phyloP scores from a whole-genome alignment of 2,329 filamentous ascomycete species.

The Dactylellina leptospora region DNA sequence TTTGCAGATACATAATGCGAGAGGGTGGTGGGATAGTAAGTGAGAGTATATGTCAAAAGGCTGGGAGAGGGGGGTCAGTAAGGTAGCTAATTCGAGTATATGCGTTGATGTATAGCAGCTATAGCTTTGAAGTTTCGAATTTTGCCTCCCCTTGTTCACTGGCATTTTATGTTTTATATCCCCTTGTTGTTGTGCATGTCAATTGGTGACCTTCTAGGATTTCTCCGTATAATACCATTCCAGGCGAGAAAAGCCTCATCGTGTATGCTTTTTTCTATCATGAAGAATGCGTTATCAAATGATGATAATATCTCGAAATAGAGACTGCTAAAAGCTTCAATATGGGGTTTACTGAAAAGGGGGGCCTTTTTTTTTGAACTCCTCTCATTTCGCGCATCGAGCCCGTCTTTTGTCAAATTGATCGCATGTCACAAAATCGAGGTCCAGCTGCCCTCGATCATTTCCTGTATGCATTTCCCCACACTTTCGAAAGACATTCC shows the following conservation, averaged over 20 bases:
- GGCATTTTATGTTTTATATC: slow-evolving; percentile 11
- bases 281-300: too few species aligned
- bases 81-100: too few species aligned
- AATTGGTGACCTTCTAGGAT: slow-evolving; percentile 34
- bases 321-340: neutral
- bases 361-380: too few species aligned
- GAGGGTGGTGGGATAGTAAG: too few species aligned
- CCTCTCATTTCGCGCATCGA: neutral
- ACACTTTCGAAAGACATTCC: slow-evolving; percentile 17
- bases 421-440: slow-evolving; percentile 21
- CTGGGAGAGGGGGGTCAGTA: too few species aligned
- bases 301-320: neutral
- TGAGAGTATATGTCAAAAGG: too few species aligned
- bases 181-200: slow-evolving; percentile 25
- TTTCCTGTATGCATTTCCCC: too few species aligned
- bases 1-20: slow-evolving; percentile 39
- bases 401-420: too few species aligned
- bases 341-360: slow-evolving; percentile 1
- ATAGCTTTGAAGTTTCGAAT: too few species aligned
- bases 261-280: neutral
- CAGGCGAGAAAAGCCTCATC: slow-evolving; percentile 52
- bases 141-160: slow-evolving; percentile 14
- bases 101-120: too few species aligned
- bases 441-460: too few species aligned
- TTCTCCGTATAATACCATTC: slow-evolving; percentile 17